These are phyloP conservation scores for Phoma sp. DNA, from an alignment of 2,329 filamentous ascomycete genomes.

Conservation along the genomic window DNA sequence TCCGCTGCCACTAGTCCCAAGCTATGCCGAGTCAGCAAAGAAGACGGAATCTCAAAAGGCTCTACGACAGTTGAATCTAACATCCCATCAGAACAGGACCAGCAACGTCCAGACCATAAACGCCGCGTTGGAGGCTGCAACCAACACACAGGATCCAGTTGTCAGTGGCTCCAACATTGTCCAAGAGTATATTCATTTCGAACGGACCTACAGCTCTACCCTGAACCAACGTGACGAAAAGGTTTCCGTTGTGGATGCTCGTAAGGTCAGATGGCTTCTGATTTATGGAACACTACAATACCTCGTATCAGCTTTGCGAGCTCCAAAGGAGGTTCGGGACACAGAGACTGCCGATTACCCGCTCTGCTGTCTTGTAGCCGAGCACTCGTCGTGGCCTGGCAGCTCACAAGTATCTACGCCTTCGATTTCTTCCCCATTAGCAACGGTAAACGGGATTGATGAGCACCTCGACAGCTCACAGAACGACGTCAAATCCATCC, in stretches of 20 bases:
- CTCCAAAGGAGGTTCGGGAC: conserved; percentile 68
- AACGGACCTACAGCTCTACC: conserved; percentile 63
- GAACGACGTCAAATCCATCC: conserved; percentile 35
- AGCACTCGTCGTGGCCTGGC: conserved; percentile 49
- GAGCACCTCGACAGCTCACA: conserved; percentile 21
- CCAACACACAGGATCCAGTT: conserved; percentile 50
- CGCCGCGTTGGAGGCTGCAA: conserved; percentile 59
- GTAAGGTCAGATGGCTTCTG: conserved; percentile 80
- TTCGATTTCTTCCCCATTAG: background rate
- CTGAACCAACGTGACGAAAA: conserved; percentile 62
- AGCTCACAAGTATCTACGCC: conserved; percentile 23
- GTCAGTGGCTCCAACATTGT: conserved; percentile 62
- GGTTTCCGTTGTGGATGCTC: conserved; percentile 68
- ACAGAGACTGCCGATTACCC: conserved; percentile 64
- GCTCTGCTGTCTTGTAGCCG: conserved; percentile 57
- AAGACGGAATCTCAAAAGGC: conserved; percentile 42
- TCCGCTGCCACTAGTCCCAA: conserved; percentile 71
- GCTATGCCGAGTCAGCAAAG: conserved; percentile 35
- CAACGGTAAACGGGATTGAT: conserved; percentile 21
- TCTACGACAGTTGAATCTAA: conserved; percentile 45
- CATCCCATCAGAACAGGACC: conserved; percentile 49
- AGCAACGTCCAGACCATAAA: conserved; percentile 60
- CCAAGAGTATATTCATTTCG: conserved; percentile 72
- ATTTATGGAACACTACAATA: conserved; percentile 77
- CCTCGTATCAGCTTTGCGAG: conserved; percentile 67